phyloP scores from a whole-genome alignment of 768 basidiomycete species.

The Asterophora lycoperdoides region DNA sequence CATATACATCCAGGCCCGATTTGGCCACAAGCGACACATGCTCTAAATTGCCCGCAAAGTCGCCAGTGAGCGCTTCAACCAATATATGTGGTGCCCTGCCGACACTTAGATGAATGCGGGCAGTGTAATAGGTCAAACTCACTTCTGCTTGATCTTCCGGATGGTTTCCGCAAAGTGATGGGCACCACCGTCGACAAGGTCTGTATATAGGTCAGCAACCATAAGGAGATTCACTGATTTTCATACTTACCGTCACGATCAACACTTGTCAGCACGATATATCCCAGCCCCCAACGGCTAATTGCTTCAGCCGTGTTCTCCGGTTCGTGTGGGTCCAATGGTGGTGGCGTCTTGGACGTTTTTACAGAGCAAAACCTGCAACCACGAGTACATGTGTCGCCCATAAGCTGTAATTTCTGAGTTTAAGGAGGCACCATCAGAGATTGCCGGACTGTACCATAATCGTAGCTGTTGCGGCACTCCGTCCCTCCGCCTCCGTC shows the following conservation, averaged over 20 bases:
- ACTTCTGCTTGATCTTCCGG: constrained; percentile 94
- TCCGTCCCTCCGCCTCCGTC: constrained; percentile 67
- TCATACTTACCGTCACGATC: constrained; percentile 89
- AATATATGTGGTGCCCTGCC: constrained; percentile 88
- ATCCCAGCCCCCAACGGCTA: constrained; percentile 95
- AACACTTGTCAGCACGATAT: constrained; percentile 95
- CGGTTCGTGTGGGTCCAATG: constrained; percentile 93
- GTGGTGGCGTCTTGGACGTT: constrained; percentile 83
- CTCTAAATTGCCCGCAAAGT: constrained; percentile 78
- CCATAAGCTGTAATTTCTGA: constrained; percentile 73
- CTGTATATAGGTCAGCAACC: constrained; percentile 35
- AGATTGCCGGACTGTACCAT: constrained; percentile 58
- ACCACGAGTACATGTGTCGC: constrained; percentile 96
- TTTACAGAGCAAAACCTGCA: constrained; percentile 98
- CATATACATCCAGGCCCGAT: constrained; percentile 96
- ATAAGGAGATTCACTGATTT: neutral
- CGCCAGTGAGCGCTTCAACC: constrained; percentile 94
- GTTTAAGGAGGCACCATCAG: constrained; percentile 1
- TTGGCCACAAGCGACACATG: constrained; percentile 80
- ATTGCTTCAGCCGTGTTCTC: constrained; percentile 99
- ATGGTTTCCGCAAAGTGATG: constrained; percentile 96
- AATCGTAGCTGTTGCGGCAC: constrained; percentile 93
- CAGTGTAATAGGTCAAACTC: constrained; percentile 14
- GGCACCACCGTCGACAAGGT: constrained; percentile 88
- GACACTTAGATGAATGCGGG: constrained; percentile 3